Base-by-base conservation (phyloP, 352 stramenopile genomes). In the Phytophthora ohioensis region DNA sequence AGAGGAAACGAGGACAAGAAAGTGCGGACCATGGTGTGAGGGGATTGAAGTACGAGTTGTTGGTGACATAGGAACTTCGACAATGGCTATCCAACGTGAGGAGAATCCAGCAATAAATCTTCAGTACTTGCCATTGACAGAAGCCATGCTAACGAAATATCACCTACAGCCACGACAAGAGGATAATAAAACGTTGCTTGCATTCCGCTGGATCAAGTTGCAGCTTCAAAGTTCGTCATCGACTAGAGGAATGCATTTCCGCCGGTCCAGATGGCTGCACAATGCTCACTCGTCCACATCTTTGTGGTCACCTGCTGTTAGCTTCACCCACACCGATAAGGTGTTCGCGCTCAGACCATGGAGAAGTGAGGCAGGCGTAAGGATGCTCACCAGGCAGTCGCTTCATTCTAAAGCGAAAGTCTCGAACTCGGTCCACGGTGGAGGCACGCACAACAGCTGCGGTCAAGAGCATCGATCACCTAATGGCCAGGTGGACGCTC, bases 181-280 rank as follows among this genome's bases (percentile, higher is more conserved):
- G 57, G 43, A 55, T 64, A 64, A 54, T 21, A 43, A 39, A 30
- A 48, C 12, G 2, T 39, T 60, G 36, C 10, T 31, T 30, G n/a
- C 31, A 27, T 53, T 52, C 42, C 39, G 21, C 35, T 64, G 57
- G 21, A 27, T 27, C 21, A 2, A 27, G 21, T 27, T 27, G 21
- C 21, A 27, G 21, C 21, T 27, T 27, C 21, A 27, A 27, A 27
- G 21, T 27, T 27, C 21, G 21, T 27, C 21, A 56, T 55, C 49
- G 66, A 69, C 65, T 68, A 69, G 59, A 61, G 59, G 31, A 73
- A 64, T 38, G 30, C 11, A 27, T 60, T 73, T 73, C 58, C 64
- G 43, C 51, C 43, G 52, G 66, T 54, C 36, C 66, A 69, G 66
- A 73, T 73, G 66, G 66, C 52, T 57, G 43, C 36, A 64, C 34